Evolutionary conservation across 169 alveolate species (phyloP).

Genomic region (Plasmodium malariae): DNA sequence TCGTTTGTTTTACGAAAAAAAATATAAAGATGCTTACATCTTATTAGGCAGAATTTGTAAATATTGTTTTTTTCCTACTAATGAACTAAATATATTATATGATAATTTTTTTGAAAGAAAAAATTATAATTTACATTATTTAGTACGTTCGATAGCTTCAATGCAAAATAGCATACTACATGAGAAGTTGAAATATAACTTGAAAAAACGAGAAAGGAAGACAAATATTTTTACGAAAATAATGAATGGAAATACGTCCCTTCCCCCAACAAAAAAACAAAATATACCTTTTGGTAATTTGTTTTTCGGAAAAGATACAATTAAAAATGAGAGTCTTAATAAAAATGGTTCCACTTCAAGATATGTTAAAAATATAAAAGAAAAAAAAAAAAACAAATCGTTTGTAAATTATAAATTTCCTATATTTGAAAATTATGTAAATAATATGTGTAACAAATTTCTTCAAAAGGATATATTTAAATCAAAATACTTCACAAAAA

Average conservation of each 20-base stretch:
- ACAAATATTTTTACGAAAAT: background rate
- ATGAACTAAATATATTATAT: background rate
- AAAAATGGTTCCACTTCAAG: background rate
- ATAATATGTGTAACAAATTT: constrained; percentile 15
- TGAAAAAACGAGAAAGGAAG: background rate
- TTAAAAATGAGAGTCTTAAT: background rate
- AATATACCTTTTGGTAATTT: background rate
- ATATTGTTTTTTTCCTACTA: background rate
- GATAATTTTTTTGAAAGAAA: constrained; percentile 28
- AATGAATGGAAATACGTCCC: background rate
- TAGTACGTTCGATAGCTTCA: background rate
- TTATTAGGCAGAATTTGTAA: constrained; percentile 13
- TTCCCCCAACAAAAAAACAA: background rate
- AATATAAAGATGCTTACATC: constrained; percentile 58
- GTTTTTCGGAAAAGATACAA: background rate
- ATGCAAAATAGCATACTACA: background rate
- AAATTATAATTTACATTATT: constrained; percentile 10
- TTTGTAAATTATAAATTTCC: constrained; percentile 17
- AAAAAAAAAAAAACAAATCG: constrained; percentile 19
- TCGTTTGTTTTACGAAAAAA: constrained; percentile 12
- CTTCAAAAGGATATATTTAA: constrained; percentile 2
- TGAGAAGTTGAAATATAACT: background rate
- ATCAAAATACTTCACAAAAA: background rate
- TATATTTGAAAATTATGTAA: constrained; percentile 40
- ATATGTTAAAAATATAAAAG: constrained; percentile 7